These are phyloP conservation scores for Starmerella gropengiesseri DNA, from an alignment of 805 yeast species.

Conservation along the genomic window DNA sequence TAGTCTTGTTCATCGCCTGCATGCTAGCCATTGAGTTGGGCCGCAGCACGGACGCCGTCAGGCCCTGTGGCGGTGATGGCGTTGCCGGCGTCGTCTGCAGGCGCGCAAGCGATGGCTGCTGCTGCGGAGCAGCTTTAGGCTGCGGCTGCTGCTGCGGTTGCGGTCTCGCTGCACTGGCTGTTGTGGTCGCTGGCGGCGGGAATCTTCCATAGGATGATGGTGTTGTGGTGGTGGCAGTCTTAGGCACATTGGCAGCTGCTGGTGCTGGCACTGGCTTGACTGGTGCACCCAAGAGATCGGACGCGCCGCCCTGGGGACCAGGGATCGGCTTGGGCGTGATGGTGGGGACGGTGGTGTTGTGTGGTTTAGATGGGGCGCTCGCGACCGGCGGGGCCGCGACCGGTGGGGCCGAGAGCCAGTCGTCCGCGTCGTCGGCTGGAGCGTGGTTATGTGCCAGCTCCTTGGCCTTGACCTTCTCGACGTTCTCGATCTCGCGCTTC, in stretches of 20 bases:
- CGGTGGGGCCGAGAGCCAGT: constrained; percentile 14
- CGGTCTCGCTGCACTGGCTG: too few relatives aligned
- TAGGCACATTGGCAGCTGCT: not conserved
- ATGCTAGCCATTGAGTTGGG: not conserved
- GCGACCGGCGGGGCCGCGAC: not conserved
- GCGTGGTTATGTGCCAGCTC: constrained; percentile 15
- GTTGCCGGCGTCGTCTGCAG: too few relatives aligned
- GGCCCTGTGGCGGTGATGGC: too few relatives aligned
- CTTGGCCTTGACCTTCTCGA: constrained; percentile 36
- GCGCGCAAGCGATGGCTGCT: too few relatives aligned
- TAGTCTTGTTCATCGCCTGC: not conserved
- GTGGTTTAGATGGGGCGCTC: not conserved
- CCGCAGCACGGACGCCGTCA: too few relatives aligned
- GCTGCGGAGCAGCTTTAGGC: too few relatives aligned
- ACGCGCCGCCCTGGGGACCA: not conserved
- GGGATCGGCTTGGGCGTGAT: not conserved
- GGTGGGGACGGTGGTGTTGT: not conserved
- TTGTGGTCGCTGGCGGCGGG: too few relatives aligned
- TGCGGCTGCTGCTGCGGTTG: too few relatives aligned
- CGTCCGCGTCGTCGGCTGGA: constrained; percentile 10
- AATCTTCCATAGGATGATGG: too few relatives aligned
- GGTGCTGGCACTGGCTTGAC: constrained; percentile 5
- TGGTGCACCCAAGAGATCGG: not conserved
- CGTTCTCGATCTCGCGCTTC: constrained; percentile 33
- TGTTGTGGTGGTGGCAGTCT: not conserved